Percentiles rank a stretch among this genome's conserved stretches.
These are phyloP conservation scores for Fusarium pininemorale DNA, from an alignment of 2,329 filamentous ascomycete species.

Conservation along the genomic window DNA sequence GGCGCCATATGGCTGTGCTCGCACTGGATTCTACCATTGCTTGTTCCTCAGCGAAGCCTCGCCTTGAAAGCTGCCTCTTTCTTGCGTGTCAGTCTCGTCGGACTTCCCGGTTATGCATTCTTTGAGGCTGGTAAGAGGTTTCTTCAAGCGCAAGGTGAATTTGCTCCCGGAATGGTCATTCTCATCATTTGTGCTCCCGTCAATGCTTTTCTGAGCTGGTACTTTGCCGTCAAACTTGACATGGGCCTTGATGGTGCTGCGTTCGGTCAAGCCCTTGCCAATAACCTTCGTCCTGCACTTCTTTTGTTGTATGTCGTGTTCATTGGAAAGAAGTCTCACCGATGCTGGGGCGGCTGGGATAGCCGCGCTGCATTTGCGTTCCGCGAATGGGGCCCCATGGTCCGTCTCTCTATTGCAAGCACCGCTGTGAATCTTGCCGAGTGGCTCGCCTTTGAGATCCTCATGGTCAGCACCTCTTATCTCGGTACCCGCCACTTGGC, in stretches of 20 bases:
- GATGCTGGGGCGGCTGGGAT: constrained; percentile 52
- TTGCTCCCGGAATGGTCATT: constrained; percentile 59
- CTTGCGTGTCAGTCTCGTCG: constrained; percentile 58
- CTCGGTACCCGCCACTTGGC: constrained; percentile 54
- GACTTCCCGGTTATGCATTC: constrained; percentile 61
- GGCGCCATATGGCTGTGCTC: constrained; percentile 60
- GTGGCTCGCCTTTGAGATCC: constrained; percentile 56
- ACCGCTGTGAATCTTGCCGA: constrained; percentile 54
- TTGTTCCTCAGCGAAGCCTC: constrained; percentile 58
- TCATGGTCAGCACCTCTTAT: constrained; percentile 57
- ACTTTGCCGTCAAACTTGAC: constrained; percentile 54
- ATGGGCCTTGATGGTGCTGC: constrained; percentile 63
- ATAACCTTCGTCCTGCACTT: constrained; percentile 58
- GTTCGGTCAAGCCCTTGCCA: constrained; percentile 58
- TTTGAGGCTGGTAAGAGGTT: constrained; percentile 66
- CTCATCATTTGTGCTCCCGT: constrained; percentile 58
- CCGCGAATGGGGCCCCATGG: constrained; percentile 53
- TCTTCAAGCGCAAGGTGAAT: constrained; percentile 64
- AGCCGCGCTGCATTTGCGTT: constrained; percentile 49
- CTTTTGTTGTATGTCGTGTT: constrained; percentile 57
- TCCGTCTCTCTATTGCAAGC: constrained; percentile 52
- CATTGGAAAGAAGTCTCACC: constrained; percentile 48
- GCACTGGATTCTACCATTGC: constrained; percentile 55
- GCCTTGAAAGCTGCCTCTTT: constrained; percentile 60
- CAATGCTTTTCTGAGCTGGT: constrained; percentile 60